Evolutionary conservation across 345 rosid genomes (phyloP).

Genomic region (Linum usitatissimum): DNA sequence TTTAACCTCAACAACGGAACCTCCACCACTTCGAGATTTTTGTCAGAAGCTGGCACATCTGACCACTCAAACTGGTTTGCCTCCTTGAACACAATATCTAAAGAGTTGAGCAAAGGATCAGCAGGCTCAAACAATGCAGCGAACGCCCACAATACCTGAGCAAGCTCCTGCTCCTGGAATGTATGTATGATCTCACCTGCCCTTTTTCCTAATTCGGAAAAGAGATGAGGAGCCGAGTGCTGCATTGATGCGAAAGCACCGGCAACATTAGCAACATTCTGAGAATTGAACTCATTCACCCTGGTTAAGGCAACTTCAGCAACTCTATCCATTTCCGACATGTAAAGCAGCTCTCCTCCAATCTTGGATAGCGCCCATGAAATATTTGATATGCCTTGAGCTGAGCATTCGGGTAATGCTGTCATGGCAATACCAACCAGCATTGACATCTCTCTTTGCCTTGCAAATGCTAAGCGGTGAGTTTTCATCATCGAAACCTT

Average conservation of each 20-base stretch:
- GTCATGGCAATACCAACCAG: conserved; percentile 78
- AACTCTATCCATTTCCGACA: conserved; percentile 94
- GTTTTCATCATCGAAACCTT: conserved; percentile 62
- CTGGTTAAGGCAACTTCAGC: conserved; percentile 75
- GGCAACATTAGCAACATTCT: conserved; percentile 83
- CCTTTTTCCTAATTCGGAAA: conserved; percentile 51
- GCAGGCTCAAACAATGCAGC: conserved; percentile 74
- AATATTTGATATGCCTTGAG: conserved; percentile 87
- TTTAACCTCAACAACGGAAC: conserved; percentile 44
- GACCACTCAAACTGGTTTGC: conserved; percentile 39
- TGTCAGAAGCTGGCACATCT: conserved; percentile 10
- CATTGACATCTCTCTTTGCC: conserved; percentile 90
- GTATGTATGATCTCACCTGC: conserved; percentile 40
- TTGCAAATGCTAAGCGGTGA: conserved; percentile 61
- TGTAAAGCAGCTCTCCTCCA: conserved; percentile 75
- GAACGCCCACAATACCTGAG: conserved; percentile 87
- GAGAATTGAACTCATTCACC: conserved; percentile 66
- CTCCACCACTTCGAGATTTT: conserved; percentile 17
- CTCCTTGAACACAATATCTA: conserved; percentile 47
- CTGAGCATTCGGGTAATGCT: conserved; percentile 76
- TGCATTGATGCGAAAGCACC: conserved; percentile 90
- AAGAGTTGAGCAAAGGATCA: conserved; percentile 50
- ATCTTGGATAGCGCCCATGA: conserved; percentile 88
- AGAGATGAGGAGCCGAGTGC: conserved; percentile 70
- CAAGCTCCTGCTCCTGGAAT: conserved; percentile 75